Evolutionary conservation across 2,329 filamentous ascomycete species (phyloP).

Genomic region (Stagonosporopsis cucurbitacearum): DNA sequence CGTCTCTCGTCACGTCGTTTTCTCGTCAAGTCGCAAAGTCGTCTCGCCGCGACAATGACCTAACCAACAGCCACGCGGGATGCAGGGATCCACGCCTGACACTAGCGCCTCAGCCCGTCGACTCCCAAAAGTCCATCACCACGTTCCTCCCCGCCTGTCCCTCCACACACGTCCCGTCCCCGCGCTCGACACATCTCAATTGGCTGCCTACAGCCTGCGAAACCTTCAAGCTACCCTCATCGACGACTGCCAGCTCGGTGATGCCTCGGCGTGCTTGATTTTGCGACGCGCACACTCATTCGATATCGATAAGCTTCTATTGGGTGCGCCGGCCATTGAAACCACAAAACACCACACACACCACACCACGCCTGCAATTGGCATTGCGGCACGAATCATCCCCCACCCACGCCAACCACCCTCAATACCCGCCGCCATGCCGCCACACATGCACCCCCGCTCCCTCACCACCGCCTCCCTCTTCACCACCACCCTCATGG

Average conservation of each 20-base stretch:
- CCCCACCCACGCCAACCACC: too few relatives aligned
- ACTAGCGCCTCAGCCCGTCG: conserved; percentile 14
- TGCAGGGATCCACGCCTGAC: conserved; percentile 22
- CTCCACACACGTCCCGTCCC: conserved; percentile 2
- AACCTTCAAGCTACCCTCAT: background rate
- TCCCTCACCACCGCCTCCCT: conserved; percentile 92
- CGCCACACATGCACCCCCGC: conserved; percentile 86
- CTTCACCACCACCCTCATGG: conserved; percentile 89
- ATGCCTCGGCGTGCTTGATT: conserved; percentile 36
- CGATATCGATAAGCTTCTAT: conserved; percentile 1
- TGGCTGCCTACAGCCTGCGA: conserved; percentile 27
- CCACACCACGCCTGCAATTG: background rate
- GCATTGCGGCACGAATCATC: background rate
- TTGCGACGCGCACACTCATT: conserved; percentile 14
- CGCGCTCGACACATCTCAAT: conserved; percentile 41
- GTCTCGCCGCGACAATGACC: too few relatives aligned
- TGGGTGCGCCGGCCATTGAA: background rate
- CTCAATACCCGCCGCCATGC: too few relatives aligned
- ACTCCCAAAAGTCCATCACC: conserved; percentile 37
- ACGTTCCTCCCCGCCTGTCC: conserved; percentile 21
- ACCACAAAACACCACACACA: background rate
- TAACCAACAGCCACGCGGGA: background rate
- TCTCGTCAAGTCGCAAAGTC: too few relatives aligned
- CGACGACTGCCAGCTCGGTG: conserved; percentile 30
- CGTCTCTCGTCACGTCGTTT: too few relatives aligned